Evolutionary conservation across 2,329 filamentous ascomycete genomes (phyloP), one percentile per base, ranked within the genome.

Genomic region (Tolypocladium album): DNA sequence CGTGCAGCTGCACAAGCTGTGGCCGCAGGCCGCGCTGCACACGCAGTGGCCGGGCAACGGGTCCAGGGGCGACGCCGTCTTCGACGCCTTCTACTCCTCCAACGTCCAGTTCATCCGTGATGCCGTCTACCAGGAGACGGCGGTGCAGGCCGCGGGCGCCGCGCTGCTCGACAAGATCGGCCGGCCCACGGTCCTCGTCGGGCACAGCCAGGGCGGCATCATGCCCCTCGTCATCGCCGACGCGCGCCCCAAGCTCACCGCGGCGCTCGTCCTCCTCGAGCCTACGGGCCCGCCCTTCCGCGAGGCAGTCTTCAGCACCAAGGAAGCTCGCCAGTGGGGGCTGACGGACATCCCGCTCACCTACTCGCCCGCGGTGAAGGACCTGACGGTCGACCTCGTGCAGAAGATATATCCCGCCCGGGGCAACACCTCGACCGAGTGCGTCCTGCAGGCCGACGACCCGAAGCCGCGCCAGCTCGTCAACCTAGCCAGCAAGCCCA

Each of bases 271-370:
- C 1, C 67, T 74, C 0, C 64, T 82, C 2, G 79, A 82, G 65
- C 78, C 79, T 2, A 71, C 70, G 0, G 79, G 79, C 0, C 78
- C 79, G 13, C 79, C 78, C 0, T 82, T 82, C 64, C 69, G 64
- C 34, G 75, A 80, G 17, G 71, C 70, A 12, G 67, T 74, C 38
- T 72, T 78, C 42, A 71, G 68, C n/a, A 72, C 66, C 27, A 65
- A 64, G 0, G 62, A 36, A 36, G 68, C 71, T 3, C 68, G 74
- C 2, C 64, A 71, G 0, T 84, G 74, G 65, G 82, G 80, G 1
- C 62, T 83, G 7, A 75, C 79, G 7, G 74, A 79, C 53, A 74
- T 79, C n/a, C 76, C 79, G 0, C 61, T 84, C 20, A 75, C 73
- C 0, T 84, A 81, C 64, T 69, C 68, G 1, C 80, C 80, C 13